These are phyloP conservation scores for Maudiozyma saulgeensis DNA, from an alignment of 805 yeast genomes.

Conservation along the genomic window DNA sequence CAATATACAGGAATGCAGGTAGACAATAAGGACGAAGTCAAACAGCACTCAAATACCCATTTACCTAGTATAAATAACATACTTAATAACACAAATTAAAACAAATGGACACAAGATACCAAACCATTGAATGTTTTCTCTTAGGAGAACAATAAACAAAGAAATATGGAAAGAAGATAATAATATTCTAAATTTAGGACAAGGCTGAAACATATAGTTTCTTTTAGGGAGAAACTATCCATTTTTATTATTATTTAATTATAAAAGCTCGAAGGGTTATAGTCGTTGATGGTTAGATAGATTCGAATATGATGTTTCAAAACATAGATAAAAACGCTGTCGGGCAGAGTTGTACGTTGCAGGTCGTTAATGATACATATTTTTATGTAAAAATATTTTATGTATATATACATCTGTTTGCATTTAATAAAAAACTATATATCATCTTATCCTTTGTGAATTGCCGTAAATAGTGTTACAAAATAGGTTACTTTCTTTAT, in stretches of 20 bases:
- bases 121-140: not conserved
- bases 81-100: conserved; percentile 10
- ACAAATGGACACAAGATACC: not conserved
- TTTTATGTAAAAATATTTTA: too few species aligned
- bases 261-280: not conserved
- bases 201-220: not conserved
- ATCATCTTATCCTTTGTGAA: too few species aligned
- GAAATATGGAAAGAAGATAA: not conserved
- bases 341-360: too few species aligned
- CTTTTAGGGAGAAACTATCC: too few species aligned
- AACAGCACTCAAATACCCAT: not conserved
- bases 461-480: not conserved
- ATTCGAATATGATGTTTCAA: too few species aligned
- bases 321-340: too few species aligned
- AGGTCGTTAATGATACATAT: too few species aligned
- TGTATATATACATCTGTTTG: too few species aligned
- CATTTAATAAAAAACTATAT: too few species aligned
- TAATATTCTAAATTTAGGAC: not conserved
- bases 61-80: conserved; percentile 17
- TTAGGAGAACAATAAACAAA: too few species aligned
- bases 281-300: too few species aligned
- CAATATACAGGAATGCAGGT: not conserved
- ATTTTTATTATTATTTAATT: not conserved
- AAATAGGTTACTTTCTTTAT: too few species aligned
- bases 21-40: not conserved